Conservation (phyloP, 1,139 yeast species). For the Debaryomyces subglobosus region DNA sequence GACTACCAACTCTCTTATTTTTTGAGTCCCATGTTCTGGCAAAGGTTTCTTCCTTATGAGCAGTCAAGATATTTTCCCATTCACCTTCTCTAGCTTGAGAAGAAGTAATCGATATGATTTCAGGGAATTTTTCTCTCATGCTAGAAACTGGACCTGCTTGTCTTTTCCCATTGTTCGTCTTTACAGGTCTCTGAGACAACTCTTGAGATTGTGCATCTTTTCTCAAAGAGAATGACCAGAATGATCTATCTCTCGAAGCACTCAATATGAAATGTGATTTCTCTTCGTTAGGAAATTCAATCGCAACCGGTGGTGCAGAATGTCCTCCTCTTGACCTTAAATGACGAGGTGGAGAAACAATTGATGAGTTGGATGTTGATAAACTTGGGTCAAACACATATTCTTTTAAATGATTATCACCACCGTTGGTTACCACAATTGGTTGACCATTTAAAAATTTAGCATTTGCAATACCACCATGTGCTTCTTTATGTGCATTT, state of each 20-base stretch:
- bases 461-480: slow-evolving; percentile 81
- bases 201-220: slow-evolving; percentile 97
- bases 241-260: slow-evolving; percentile 82
- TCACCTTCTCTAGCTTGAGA: slow-evolving; percentile 82
- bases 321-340: slow-evolving; percentile 97
- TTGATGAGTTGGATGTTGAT: slow-evolving; percentile 62
- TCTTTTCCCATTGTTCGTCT: slow-evolving; percentile 55
- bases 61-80: slow-evolving; percentile 95
- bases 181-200: slow-evolving; percentile 76
- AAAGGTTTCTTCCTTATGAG: slow-evolving; percentile 78
- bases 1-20: slow-evolving; percentile 78
- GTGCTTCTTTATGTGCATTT: slow-evolving; percentile 69
- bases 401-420: slow-evolving; percentile 88
- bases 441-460: slow-evolving; percentile 91
- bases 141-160: slow-evolving; percentile 58
- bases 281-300: slow-evolving; percentile 75
- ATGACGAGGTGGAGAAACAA: slow-evolving; percentile 88
- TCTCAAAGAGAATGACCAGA: slow-evolving; percentile 90
- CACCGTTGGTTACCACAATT: slow-evolving; percentile 86
- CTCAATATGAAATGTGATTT: slow-evolving; percentile 84
- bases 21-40: slow-evolving; percentile 95
- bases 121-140: slow-evolving; percentile 71
- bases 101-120: slow-evolving; percentile 71
- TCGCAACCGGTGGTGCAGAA: slow-evolving; percentile 82
- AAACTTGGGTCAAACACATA: slow-evolving; percentile 91